phyloP scores from a whole-genome alignment of 2,329 filamentous ascomycete species.

The Rhinocladiella mackenziei region DNA sequence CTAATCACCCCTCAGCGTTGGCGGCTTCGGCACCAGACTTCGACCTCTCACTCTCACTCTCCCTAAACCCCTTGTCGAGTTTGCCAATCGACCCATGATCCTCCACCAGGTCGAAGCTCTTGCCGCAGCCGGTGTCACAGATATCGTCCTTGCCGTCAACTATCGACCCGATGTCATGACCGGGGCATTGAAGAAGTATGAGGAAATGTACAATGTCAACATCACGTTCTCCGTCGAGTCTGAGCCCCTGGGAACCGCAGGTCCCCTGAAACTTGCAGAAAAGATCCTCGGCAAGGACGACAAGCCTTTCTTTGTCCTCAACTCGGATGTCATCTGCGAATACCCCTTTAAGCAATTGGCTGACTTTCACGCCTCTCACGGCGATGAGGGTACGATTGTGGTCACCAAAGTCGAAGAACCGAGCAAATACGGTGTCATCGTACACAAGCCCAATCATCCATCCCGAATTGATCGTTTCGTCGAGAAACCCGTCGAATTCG shows the following conservation, averaged over 20 bases:
- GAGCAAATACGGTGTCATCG: constrained; percentile 97
- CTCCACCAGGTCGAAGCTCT: constrained; percentile 95
- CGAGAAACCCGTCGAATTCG: constrained; percentile 98
- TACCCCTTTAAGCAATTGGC: constrained; percentile 90
- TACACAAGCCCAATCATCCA: constrained; percentile 89
- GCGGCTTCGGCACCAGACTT: constrained; percentile 96
- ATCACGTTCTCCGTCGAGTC: constrained; percentile 97
- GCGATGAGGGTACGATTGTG: constrained; percentile 93
- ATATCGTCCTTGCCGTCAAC: constrained; percentile 97
- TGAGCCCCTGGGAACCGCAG: constrained; percentile 91
- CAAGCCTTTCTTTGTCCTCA: constrained; percentile 93
- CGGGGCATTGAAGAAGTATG: constrained; percentile 88
- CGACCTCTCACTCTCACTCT: constrained; percentile 94
- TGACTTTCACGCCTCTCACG: constrained; percentile 87
- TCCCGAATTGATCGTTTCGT: constrained; percentile 97
- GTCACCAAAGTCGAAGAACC: constrained; percentile 99
- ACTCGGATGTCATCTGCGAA: constrained; percentile 97
- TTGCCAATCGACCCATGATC: constrained; percentile 99
- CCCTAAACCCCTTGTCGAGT: constrained; percentile 96
- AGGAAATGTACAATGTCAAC: constrained; percentile 85
- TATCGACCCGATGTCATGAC: constrained; percentile 99
- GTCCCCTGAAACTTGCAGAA: constrained; percentile 92
- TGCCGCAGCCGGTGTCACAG: constrained; percentile 87
- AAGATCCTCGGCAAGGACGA: constrained; percentile 89
- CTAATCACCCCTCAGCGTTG: constrained; percentile 84